Base-by-base conservation (phyloP, 257 asterid species). In the Echites panduratus region DNA sequence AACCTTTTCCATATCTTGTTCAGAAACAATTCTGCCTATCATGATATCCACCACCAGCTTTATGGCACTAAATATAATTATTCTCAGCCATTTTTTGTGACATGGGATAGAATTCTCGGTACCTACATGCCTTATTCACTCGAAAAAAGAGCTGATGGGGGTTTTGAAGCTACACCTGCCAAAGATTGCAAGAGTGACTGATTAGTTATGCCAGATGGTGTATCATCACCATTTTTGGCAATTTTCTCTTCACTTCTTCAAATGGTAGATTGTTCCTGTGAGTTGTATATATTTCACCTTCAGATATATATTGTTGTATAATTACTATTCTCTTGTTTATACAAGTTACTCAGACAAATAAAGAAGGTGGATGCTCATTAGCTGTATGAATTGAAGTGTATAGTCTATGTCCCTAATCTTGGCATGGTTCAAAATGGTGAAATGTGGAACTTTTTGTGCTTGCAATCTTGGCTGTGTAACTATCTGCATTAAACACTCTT, bases 61-160 rank as follows among this genome's bases (percentile, higher is more conserved):
- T 86, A 87, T 4, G 97, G 97, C 26, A 91, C 81, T 75, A 91
- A 93, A 82, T 93, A 83, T 67, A 93, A 94, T 82, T 91, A 78
- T 61, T 91, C 98, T 11, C 97, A 94, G 87, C 98, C 97, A 6
- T 94, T 91, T 84, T 94, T 94, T 59, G 93, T 94, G 79, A 81
- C 86, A 71, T 94, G 95, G 98, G 97, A 94, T 76, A 78, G 83
- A 78, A 86, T 94, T 44, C 85, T 90, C 0, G 96, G 97, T 32
- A 94, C 97, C 17, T 83, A 89, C 89, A 91, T 91, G 97, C 96
- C 96, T 4, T 91, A 88, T 73, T 73, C 95, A 4, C 90, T 94
- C 16, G 97, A 87, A 86, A 88, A 77, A 83, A 88, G 89, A 73
- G 78, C 62, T 35, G 88, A 75, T 11, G 96, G 95, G 7, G 98